These are phyloP conservation scores for Clathrus columnatus DNA, from an alignment of 768 basidiomycete species.

Conservation along the genomic window DNA sequence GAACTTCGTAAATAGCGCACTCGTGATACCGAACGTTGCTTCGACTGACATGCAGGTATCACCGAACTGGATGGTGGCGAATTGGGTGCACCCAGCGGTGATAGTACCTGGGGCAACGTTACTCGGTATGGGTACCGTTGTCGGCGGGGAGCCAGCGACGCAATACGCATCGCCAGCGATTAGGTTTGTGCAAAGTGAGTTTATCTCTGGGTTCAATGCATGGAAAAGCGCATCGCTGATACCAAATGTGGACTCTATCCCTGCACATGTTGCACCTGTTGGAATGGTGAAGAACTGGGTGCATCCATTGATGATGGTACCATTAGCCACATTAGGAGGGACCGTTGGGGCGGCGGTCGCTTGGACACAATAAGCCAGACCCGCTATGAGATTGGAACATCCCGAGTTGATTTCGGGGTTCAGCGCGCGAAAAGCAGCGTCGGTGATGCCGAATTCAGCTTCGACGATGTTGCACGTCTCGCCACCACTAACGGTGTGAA, in stretches of 20 bases:
- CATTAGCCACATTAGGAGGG: not conserved
- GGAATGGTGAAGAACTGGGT: not conserved
- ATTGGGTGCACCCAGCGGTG: not conserved
- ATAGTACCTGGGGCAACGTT: not conserved
- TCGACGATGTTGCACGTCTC: too few relatives aligned
- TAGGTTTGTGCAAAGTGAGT: not conserved
- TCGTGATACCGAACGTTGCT: not conserved
- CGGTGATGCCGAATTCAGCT: too few relatives aligned
- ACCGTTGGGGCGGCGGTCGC: too few relatives aligned
- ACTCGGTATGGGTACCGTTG: not conserved
- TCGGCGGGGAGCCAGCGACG: not conserved
- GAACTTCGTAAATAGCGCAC: not conserved
- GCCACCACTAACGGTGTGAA: too few relatives aligned
- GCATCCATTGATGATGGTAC: not conserved
- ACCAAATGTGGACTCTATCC: not conserved
- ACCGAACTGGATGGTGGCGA: not conserved
- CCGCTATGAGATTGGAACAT: too few relatives aligned
- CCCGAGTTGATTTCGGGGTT: too few relatives aligned
- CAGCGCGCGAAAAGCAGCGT: too few relatives aligned
- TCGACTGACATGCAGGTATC: not conserved
- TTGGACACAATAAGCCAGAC: too few relatives aligned
- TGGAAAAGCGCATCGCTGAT: not conserved
- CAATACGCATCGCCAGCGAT: not conserved
- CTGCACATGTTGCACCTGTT: not conserved
- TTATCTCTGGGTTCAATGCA: constrained; percentile 5